A percentile compares a stretch with the other conserved stretches of the same genome.
Evolutionary conservation across 345 rosid genomes (phyloP).

Genomic region (Lenwebbia sp.): DNA sequence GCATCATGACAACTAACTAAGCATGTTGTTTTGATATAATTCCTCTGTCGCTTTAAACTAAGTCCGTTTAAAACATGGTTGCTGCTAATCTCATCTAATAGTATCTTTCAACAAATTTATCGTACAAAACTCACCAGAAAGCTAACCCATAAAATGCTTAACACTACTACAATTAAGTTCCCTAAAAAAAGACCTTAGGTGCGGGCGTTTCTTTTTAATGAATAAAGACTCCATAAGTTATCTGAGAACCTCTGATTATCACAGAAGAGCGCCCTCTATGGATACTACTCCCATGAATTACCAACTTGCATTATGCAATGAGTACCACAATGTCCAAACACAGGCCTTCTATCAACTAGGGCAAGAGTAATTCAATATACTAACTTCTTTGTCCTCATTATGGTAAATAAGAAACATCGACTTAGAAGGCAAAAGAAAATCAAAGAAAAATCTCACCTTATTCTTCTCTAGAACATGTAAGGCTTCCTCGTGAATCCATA

Average conservation of each 20-base stretch:
- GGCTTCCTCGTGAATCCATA: background rate
- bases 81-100: background rate
- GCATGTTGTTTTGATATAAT: background rate
- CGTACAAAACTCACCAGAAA: background rate
- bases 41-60: background rate
- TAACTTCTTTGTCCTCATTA: background rate
- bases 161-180: background rate
- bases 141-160: background rate
- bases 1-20: background rate
- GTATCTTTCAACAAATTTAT: background rate
- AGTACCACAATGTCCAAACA: background rate
- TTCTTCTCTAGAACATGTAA: background rate
- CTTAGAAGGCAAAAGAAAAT: background rate
- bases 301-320: background rate
- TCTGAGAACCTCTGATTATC: background rate
- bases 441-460: background rate
- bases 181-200: background rate
- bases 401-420: background rate
- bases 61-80: background rate
- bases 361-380: background rate
- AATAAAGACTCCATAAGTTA: background rate
- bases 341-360: background rate
- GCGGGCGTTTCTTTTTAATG: background rate
- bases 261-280: background rate
- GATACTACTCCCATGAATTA: background rate